These are phyloP conservation scores for Echium plantagineum DNA, from an alignment of 257 asterid species.

Conservation along the genomic window DNA sequence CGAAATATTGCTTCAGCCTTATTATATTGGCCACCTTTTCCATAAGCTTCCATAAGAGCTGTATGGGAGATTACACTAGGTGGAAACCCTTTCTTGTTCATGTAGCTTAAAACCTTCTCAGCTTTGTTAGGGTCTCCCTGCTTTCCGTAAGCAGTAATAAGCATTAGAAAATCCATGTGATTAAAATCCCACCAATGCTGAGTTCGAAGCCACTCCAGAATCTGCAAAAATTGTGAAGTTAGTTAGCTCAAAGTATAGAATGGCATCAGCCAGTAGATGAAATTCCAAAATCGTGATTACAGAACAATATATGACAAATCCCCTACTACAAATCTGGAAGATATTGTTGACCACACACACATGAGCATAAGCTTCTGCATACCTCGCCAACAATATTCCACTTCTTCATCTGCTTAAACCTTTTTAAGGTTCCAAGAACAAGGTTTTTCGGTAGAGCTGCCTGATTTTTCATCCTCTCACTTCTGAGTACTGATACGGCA, in stretches of 20 bases:
- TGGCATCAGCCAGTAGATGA: neutral
- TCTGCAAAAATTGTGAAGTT: conserved; percentile 25
- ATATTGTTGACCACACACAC: neutral
- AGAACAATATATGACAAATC: neutral
- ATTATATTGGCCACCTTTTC: conserved; percentile 66
- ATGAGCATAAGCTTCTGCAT: conserved; percentile 1
- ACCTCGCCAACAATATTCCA: conserved; percentile 98
- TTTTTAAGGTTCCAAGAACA: conserved; percentile 73
- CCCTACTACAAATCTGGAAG: no score
- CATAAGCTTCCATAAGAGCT: conserved; percentile 96
- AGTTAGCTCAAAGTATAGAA: neutral
- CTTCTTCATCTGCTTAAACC: conserved; percentile 95
- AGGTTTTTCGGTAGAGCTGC: conserved; percentile 56
- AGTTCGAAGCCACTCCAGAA: conserved; percentile 91
- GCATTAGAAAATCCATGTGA: conserved; percentile 91
- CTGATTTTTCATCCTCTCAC: conserved; percentile 52
- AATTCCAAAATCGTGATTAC: neutral
- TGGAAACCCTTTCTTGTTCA: conserved; percentile 65
- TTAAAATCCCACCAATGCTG: conserved; percentile 97
- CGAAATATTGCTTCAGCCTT: conserved; percentile 92
- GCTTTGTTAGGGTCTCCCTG: conserved; percentile 78
- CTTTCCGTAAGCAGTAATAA: conserved; percentile 89
- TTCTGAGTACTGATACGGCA: conserved; percentile 57
- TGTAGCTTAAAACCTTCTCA: conserved; percentile 67
- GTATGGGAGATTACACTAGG: conserved; percentile 82